Percentiles rank a stretch among this genome's conserved stretches.
These are phyloP conservation scores for Picea engelmannii DNA, from an alignment of 83 land plant genomes.

Conservation along the genomic window DNA sequence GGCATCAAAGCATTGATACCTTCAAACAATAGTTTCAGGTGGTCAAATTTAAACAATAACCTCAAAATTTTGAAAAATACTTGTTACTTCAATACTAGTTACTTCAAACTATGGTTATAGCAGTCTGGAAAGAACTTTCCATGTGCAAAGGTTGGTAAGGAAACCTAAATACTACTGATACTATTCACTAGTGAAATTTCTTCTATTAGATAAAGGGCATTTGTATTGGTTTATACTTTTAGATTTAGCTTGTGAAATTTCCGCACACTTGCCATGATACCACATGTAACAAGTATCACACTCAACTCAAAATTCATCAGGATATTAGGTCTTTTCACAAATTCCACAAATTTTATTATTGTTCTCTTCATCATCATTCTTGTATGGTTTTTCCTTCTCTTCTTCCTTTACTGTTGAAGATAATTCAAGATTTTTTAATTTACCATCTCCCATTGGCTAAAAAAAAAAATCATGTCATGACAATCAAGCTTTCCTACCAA, in stretches of 20 bases:
- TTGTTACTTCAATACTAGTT: not conserved
- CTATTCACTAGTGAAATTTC: constrained; percentile 36
- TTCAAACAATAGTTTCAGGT: not conserved
- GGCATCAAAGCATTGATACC: not conserved
- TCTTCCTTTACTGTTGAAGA: not conserved
- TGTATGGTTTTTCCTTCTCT: constrained; percentile 53
- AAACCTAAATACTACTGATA: not conserved
- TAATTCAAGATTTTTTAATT: constrained; percentile 44
- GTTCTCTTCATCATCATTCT: constrained; percentile 81
- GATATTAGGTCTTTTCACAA: constrained; percentile 72
- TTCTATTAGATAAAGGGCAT: constrained; percentile 74
- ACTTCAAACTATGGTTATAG: not conserved
- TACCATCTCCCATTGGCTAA: constrained; percentile 61
- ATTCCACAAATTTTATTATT: constrained; percentile 82
- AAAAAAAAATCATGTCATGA: not conserved
- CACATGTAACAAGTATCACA: too few species aligned
- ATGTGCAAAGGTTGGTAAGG: not conserved
- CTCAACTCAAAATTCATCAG: constrained; percentile 83
- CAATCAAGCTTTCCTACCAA: not conserved
- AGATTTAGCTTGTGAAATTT: constrained; percentile 81
- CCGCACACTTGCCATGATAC: constrained; percentile 86
- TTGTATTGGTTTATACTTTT: constrained; percentile 87
- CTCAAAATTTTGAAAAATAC: not conserved
- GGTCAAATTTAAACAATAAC: not conserved
- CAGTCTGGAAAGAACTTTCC: not conserved